A percentile compares a stretch with the other conserved stretches of the same genome.
Evolutionary conservation across 257 asterid genomes (phyloP).

Genomic region (Jaltomata sinuosa): DNA sequence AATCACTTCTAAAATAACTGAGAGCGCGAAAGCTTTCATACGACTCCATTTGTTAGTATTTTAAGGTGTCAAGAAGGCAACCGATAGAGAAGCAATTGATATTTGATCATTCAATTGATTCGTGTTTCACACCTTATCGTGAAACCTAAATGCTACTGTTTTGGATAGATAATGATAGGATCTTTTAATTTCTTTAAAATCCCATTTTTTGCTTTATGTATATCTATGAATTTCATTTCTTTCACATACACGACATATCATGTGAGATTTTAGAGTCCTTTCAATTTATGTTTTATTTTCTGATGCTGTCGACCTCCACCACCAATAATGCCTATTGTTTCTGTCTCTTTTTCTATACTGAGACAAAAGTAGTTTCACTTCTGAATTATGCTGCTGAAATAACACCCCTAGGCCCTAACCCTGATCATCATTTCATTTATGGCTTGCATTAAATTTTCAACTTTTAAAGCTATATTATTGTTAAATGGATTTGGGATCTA

Average conservation of each 20-base stretch:
- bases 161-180: neutral
- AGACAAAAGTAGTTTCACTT: neutral
- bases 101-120: neutral
- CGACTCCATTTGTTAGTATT: too few species aligned
- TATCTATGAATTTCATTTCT: neutral
- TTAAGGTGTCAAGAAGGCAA: neutral
- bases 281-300: constrained; percentile 7
- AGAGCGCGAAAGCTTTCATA: neutral
- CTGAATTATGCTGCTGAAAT: neutral
- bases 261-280: constrained; percentile 19
- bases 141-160: neutral
- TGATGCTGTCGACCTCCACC: constrained; percentile 15
- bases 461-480: neutral
- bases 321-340: neutral
- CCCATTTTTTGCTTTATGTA: neutral
- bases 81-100: too few species aligned
- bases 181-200: neutral
- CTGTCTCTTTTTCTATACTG: neutral
- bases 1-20: too few species aligned
- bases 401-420: neutral
- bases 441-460: neutral
- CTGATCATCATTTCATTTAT: neutral
- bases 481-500: too few species aligned
- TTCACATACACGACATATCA: constrained; percentile 14
- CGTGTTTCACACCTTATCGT: neutral